Base-by-base conservation (phyloP, 1,284 basidiomycete genomes). In the Cryptococcus wingfieldii region DNA sequence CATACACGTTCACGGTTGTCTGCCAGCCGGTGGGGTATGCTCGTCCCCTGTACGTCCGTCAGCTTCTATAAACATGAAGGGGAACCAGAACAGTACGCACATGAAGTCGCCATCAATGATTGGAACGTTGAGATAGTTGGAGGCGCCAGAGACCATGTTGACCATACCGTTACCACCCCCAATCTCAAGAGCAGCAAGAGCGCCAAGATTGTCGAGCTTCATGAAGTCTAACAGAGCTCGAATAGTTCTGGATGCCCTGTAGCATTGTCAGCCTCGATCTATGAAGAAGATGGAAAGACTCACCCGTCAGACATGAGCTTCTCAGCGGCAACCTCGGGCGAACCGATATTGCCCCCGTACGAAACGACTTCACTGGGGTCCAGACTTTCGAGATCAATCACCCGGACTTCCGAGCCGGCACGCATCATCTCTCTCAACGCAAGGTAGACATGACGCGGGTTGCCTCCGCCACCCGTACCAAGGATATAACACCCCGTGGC, bases 161-260 rank as follows among this genome's bases (percentile, higher is more conserved):
- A 83, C 77, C 61, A 84, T 78, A 37, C 83, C 83, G 62, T 84
- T 84, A 14, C 79, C 80, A 10, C 83, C 83, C 14, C 83, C 83
- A 46, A 84, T 67, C 56, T 68, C 65, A 6, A 68, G 51, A 0
- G 65, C 63, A 2, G 54, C 54, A 9, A 68, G 55, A 9, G 50
- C 66, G n/a, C 38, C 63, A 27, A 59, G n/a, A 1, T 60, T 59
- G 16, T 54, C 51, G 13, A 58, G 19, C 23, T 41, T 46, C 39
- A 59, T 38, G 42, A 67, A 64, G n/a, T 63, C 44, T 1, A 62
- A 38, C 7, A 64, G 42, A 10, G 44, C 44, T 23, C 16, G 14
- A 18, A 46, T 46, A 9, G 44, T 46, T 4, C 28, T 23, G 18
- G 6, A 23, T 28, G 44, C 44, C 10, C 44, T 46, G 16, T 7